phyloP scores from a whole-genome alignment of 2,329 filamentous ascomycete genomes.

The Colletotrichum higginsianum region DNA sequence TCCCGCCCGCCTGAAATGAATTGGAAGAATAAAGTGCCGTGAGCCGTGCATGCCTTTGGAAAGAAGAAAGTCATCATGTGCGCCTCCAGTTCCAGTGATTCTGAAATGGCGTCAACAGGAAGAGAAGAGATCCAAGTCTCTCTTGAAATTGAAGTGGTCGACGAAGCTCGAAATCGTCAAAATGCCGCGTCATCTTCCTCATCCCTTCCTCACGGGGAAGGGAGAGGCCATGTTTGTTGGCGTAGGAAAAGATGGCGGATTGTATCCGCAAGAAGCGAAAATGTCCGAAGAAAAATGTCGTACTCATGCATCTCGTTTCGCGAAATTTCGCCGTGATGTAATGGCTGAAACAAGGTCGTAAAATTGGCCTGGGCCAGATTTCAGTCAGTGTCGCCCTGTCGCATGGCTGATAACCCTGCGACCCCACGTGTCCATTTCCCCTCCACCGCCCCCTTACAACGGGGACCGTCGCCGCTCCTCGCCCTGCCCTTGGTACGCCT shows the following conservation, averaged over 20 bases:
- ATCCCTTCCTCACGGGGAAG: background rate
- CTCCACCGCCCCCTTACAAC: constrained; percentile 10
- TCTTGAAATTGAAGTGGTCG: constrained; percentile 2
- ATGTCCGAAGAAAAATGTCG: constrained; percentile 31
- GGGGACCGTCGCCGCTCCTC: constrained; percentile 33
- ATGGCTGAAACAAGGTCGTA: constrained; percentile 49
- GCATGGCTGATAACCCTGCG: constrained; percentile 51
- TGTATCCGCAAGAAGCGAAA: constrained; percentile 24
- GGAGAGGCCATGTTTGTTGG: background rate
- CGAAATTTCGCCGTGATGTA: constrained; percentile 28
- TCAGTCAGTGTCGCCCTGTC: constrained; percentile 48
- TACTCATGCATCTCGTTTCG: constrained; percentile 42
- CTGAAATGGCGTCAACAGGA: constrained; percentile 20
- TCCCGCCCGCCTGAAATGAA: constrained; percentile 31
- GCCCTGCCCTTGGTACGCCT: constrained; percentile 43
- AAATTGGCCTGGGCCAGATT: constrained; percentile 46
- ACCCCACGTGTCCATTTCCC: constrained; percentile 47
- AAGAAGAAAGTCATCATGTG: constrained; percentile 23
- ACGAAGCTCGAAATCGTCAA: constrained; percentile 12
- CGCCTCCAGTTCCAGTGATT: constrained; percentile 29
- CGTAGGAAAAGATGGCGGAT: constrained; percentile 3
- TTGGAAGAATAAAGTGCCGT: constrained; percentile 25
- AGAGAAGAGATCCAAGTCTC: constrained; percentile 18
- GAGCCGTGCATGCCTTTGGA: constrained; percentile 32
- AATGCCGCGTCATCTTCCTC: background rate